Conservation (phyloP, 768 basidiomycete genomes). For the Boletus rubescentipes region DNA sequence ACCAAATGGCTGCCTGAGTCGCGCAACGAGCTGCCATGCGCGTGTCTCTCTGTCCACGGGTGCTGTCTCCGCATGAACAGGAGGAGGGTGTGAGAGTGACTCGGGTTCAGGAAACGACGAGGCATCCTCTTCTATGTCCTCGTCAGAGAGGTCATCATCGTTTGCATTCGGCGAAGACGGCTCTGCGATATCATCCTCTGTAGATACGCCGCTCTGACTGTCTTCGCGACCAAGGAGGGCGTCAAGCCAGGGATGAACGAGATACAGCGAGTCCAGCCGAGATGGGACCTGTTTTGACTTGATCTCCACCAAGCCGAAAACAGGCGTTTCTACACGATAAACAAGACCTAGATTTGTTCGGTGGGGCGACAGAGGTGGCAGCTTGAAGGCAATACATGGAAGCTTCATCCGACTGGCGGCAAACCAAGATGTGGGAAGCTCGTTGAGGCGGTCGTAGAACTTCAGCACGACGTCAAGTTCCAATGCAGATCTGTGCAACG, state of each 20-base stretch:
- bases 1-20: background rate
- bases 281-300: background rate
- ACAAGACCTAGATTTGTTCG: background rate
- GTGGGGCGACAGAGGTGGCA: background rate
- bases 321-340: background rate
- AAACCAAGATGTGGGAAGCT: background rate
- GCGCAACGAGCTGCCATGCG: background rate
- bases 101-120: too few relatives aligned
- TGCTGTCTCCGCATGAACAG: too few relatives aligned
- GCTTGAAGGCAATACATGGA: conserved; percentile 2
- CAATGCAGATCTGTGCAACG: too few relatives aligned
- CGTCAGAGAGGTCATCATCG: too few relatives aligned
- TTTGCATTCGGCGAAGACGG: too few relatives aligned
- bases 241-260: conserved; percentile 7
- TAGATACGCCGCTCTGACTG: too few relatives aligned
- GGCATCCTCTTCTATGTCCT: too few relatives aligned
- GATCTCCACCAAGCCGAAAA: background rate
- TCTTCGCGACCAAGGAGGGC: background rate
- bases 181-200: too few relatives aligned
- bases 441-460: too few relatives aligned
- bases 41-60: background rate
- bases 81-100: too few relatives aligned
- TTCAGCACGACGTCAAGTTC: too few relatives aligned
- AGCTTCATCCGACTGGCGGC: conserved; percentile 7
- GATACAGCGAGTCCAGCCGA: background rate